phyloP scores from a whole-genome alignment of 2,329 filamentous ascomycete species.

The Tolypocladium sp. region DNA sequence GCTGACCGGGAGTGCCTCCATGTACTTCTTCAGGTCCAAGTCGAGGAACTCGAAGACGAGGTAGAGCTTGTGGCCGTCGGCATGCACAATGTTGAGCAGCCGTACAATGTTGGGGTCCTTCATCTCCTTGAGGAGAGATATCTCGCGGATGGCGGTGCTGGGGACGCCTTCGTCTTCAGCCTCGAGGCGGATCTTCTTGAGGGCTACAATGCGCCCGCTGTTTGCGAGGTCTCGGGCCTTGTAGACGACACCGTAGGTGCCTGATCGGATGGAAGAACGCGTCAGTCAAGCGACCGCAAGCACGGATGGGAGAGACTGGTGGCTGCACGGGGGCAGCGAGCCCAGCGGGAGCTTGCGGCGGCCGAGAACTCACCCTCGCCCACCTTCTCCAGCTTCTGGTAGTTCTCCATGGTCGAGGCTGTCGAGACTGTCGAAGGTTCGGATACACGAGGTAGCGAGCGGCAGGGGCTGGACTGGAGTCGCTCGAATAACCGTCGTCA shows the following conservation, averaged over 20 bases:
- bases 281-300: slow-evolving; percentile 1
- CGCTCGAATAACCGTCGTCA: not conserved
- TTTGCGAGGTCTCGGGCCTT: slow-evolving; percentile 82
- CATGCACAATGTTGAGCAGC: slow-evolving; percentile 86
- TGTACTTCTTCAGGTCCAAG: slow-evolving; percentile 89
- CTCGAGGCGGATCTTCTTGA: slow-evolving; percentile 94
- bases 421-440: not conserved
- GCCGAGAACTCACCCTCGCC: slow-evolving; percentile 63
- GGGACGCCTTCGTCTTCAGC: slow-evolving; percentile 92
- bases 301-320: not conserved
- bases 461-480: not conserved
- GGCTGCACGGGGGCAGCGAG: not conserved
- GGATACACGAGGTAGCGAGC: not conserved
- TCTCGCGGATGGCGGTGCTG: slow-evolving; percentile 87
- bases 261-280: slow-evolving; percentile 31
- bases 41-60: slow-evolving; percentile 90
- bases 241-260: slow-evolving; percentile 92
- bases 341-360: not conserved
- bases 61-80: slow-evolving; percentile 90
- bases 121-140: slow-evolving; percentile 91
- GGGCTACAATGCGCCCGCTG: slow-evolving; percentile 74
- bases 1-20: slow-evolving; percentile 78
- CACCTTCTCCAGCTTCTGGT: slow-evolving; percentile 94
- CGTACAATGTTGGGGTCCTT: slow-evolving; percentile 83
- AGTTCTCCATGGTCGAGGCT: slow-evolving; percentile 68